These are phyloP conservation scores for Thozetella sp. DNA, from an alignment of 495 filamentous ascomycete genomes.

Conservation along the genomic window DNA sequence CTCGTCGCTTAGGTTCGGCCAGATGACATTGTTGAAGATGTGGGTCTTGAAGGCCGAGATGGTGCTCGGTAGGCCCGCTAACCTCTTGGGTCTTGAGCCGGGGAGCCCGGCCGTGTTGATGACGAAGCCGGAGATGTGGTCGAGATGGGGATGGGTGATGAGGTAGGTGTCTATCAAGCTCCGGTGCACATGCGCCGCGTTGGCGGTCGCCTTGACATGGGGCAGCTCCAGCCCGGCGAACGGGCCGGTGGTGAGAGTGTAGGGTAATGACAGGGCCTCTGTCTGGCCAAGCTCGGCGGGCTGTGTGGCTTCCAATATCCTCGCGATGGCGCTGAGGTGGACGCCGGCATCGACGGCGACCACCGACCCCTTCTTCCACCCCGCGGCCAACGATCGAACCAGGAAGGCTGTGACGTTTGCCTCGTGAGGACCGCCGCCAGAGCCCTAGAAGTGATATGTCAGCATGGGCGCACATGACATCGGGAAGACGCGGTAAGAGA, in stretches of 20 bases:
- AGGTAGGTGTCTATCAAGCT: conserved; percentile 83
- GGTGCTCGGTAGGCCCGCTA: conserved; percentile 83
- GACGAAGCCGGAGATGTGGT: conserved; percentile 88
- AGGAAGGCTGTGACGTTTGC: conserved; percentile 87
- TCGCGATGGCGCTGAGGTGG: conserved; percentile 80
- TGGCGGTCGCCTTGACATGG: conserved; percentile 62
- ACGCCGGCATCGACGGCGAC: conserved; percentile 92
- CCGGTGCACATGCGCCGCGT: conserved; percentile 76
- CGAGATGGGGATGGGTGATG: conserved; percentile 93
- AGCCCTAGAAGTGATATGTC: conserved; percentile 65
- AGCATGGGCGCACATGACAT: conserved; percentile 10
- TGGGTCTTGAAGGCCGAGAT: conserved; percentile 88
- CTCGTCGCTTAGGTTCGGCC: conserved; percentile 97
- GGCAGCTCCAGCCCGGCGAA: conserved; percentile 77
- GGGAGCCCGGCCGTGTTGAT: conserved; percentile 87
- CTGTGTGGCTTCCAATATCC: conserved; percentile 59
- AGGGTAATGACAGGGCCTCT: conserved; percentile 22
- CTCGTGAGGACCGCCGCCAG: conserved; percentile 88
- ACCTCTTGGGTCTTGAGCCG: conserved; percentile 73
- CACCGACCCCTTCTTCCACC: conserved; percentile 78
- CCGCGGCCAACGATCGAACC: conserved; percentile 75
- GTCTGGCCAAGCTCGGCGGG: conserved; percentile 44
- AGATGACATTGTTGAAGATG: conserved; percentile 97
- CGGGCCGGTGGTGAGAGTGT: conserved; percentile 52
- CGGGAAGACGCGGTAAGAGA: neutral